A percentile compares a stretch with the other conserved stretches of the same genome.
These are phyloP conservation scores for Paxillus involutus DNA, from an alignment of 768 basidiomycete genomes.

Conservation along the genomic window DNA sequence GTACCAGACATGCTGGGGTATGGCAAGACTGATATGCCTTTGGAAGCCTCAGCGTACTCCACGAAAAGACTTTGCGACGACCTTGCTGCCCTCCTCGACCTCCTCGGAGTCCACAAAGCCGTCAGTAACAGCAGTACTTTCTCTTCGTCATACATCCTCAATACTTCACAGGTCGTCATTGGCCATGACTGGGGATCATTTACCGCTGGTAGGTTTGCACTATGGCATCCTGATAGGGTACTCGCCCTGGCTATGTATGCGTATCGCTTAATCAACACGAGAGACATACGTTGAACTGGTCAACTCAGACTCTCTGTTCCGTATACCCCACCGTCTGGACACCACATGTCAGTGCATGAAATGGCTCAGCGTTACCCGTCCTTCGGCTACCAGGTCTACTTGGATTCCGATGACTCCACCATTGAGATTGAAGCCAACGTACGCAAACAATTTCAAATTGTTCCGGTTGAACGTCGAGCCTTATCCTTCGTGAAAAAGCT, in stretches of 20 bases:
- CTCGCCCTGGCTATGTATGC: conserved; percentile 60
- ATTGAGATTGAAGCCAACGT: conserved; percentile 59
- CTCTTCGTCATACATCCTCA: background rate
- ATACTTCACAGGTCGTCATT: conserved; percentile 50
- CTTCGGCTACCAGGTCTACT: conserved; percentile 68
- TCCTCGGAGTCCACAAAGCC: conserved; percentile 49
- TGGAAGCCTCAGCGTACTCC: conserved; percentile 54
- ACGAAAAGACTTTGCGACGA: conserved; percentile 61
- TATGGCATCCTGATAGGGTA: conserved; percentile 70
- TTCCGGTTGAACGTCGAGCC: background rate
- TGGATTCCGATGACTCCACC: conserved; percentile 52
- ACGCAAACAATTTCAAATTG: conserved; percentile 7
- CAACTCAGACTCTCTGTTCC: conserved; percentile 60
- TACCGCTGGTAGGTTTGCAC: conserved; percentile 62
- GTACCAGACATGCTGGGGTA: conserved; percentile 57
- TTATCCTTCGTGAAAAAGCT: conserved; percentile 28
- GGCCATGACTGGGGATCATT: conserved; percentile 84
- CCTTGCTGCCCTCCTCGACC: conserved; percentile 63
- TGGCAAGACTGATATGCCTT: conserved; percentile 62
- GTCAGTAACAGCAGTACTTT: conserved; percentile 37
- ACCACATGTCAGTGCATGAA: conserved; percentile 50
- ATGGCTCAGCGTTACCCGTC: conserved; percentile 53
- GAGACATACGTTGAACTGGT: conserved; percentile 1
- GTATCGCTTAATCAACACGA: background rate
- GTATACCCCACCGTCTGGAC: conserved; percentile 56